phyloP scores from a whole-genome alignment of 176 grass and related monocot genomes.

The Rhynchospora pubera region DNA sequence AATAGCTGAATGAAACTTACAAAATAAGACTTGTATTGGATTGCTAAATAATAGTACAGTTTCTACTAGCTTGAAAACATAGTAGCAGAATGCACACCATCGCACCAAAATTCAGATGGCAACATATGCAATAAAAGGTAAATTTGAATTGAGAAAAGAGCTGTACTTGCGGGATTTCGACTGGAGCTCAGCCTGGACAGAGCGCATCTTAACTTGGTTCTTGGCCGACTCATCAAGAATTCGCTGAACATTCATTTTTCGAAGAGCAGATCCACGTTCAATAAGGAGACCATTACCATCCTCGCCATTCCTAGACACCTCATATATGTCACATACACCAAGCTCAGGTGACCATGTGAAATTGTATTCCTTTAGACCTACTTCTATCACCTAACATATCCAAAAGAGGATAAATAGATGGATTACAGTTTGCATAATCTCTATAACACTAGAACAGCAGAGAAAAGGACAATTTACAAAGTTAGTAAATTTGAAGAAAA shows the following conservation, averaged over 20 bases:
- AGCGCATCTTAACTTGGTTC: slow-evolving; percentile 92
- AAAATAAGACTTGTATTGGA: background rate
- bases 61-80: background rate
- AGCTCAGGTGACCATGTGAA: slow-evolving; percentile 68
- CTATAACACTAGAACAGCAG: background rate
- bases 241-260: slow-evolving; percentile 88
- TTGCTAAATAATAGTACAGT: background rate
- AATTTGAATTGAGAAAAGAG: slow-evolving; percentile 37
- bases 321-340: slow-evolving; percentile 95
- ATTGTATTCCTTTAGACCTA: slow-evolving; percentile 77
- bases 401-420: slow-evolving; percentile 18
- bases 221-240: slow-evolving; percentile 95
- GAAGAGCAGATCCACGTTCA: slow-evolving; percentile 76
- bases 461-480: background rate
- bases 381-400: slow-evolving; percentile 68
- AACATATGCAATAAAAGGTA: slow-evolving; percentile 16
- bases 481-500: background rate
- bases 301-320: slow-evolving; percentile 67
- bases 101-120: background rate
- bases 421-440: background rate
- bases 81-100: slow-evolving; percentile 24
- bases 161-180: slow-evolving; percentile 93
- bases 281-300: slow-evolving; percentile 77
- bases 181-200: slow-evolving; percentile 82
- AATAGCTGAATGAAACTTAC: background rate